phyloP scores from a whole-genome alignment of 2,329 filamentous ascomycete genomes.

The Apiospora hydei region DNA sequence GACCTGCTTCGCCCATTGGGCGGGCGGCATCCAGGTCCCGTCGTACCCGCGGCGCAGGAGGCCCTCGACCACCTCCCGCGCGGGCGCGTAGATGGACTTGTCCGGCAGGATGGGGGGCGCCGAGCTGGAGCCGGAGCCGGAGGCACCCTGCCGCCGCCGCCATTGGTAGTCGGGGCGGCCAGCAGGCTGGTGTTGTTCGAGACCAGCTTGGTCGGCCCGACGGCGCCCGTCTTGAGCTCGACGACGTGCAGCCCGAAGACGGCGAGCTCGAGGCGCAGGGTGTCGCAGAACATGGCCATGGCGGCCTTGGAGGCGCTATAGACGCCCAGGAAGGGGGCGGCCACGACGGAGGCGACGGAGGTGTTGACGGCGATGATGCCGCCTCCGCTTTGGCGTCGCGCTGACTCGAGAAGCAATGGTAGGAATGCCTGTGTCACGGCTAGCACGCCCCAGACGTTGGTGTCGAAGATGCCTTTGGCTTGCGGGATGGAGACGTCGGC shows the following conservation, averaged over 20 bases:
- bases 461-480: slow-evolving; percentile 22
- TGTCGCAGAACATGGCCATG: slow-evolving; percentile 37
- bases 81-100: slow-evolving; percentile 20
- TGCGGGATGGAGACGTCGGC: slow-evolving; percentile 20
- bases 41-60: slow-evolving; percentile 3
- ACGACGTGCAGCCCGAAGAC: slow-evolving; percentile 42
- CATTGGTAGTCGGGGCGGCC: not conserved
- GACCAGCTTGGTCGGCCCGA: slow-evolving; percentile 24
- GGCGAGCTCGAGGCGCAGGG: slow-evolving; percentile 41
- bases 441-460: slow-evolving; percentile 23
- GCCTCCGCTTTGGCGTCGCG: no score
- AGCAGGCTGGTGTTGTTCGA: slow-evolving; percentile 25
- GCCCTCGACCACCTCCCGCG: not conserved
- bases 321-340: slow-evolving; percentile 28
- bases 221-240: slow-evolving; percentile 30
- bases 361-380: slow-evolving; percentile 35
- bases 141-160: not conserved
- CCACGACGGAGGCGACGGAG: slow-evolving; percentile 29
- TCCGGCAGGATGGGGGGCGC: not conserved
- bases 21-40: not conserved
- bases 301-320: slow-evolving; percentile 41
- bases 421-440: slow-evolving; percentile 26
- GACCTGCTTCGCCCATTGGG: not conserved
- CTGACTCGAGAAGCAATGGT: slow-evolving; percentile 16
- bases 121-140: no score